A percentile compares a stretch with the other conserved stretches of the same genome.
phyloP scores from a whole-genome alignment of 371 early-diverging fungal species.

The Capniomyces stellatus region DNA sequence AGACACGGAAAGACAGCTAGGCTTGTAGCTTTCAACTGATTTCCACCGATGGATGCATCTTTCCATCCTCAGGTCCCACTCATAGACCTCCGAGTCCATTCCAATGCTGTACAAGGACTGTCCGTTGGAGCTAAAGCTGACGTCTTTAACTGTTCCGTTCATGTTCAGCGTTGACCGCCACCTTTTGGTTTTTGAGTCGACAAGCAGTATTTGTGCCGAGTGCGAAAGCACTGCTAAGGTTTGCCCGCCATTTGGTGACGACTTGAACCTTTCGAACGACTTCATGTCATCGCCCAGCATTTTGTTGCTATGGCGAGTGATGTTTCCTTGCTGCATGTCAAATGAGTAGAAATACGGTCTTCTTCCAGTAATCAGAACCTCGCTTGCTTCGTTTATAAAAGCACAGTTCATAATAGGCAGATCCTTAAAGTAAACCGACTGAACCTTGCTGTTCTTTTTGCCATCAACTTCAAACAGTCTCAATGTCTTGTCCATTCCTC shows the following conservation, averaged over 20 bases:
- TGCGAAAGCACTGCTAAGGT: conserved; percentile 59
- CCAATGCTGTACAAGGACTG: conserved; percentile 47
- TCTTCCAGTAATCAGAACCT: conserved; percentile 54
- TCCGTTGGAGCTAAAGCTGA: conserved; percentile 29
- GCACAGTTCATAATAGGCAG: conserved; percentile 51
- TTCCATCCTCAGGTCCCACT: conserved; percentile 45
- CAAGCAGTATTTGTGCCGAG: conserved; percentile 61
- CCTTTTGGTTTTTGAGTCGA: conserved; percentile 56
- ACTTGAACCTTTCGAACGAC: conserved; percentile 39
- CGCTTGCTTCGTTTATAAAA: conserved; percentile 55
- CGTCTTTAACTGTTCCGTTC: conserved; percentile 52
- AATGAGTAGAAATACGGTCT: conserved; percentile 61
- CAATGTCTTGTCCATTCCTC: conserved; percentile 66
- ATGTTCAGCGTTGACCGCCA: conserved; percentile 69
- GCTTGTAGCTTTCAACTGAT: conserved; percentile 66
- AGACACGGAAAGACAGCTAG: conserved; percentile 49
- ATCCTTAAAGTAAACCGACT: conserved; percentile 62
- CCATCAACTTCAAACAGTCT: conserved; percentile 77
- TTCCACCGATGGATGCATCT: conserved; percentile 51
- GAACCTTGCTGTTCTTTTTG: conserved; percentile 70
- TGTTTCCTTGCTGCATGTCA: conserved; percentile 60
- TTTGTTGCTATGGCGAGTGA: conserved; percentile 37
- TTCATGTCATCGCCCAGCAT: conserved; percentile 55
- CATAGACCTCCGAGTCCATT: conserved; percentile 43
- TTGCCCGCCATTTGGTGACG: conserved; percentile 37